phyloP scores from a whole-genome alignment of 805 yeast genomes.

The Ogataea degrootiae region DNA sequence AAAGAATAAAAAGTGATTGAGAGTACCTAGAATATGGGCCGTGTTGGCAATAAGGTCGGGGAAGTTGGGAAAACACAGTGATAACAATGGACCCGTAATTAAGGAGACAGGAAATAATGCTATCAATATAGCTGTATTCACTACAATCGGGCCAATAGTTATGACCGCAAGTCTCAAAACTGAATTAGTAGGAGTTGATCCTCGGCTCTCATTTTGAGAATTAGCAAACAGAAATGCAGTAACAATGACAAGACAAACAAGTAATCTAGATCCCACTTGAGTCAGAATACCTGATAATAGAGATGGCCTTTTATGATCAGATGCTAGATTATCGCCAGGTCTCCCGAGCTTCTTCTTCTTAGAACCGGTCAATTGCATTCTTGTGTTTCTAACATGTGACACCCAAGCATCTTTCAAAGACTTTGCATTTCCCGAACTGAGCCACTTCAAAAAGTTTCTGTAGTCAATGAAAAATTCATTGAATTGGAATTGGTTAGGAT shows the following conservation, averaged over 20 bases:
- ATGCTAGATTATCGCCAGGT: conserved; percentile 34
- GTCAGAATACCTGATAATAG: conserved; percentile 37
- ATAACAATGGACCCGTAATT: conserved; percentile 44
- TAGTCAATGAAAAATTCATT: conserved; percentile 69
- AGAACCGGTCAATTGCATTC: conserved; percentile 55
- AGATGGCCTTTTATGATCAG: conserved; percentile 48
- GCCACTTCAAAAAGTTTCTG: conserved; percentile 46
- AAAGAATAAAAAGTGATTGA: conserved; percentile 51
- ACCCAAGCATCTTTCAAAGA: conserved; percentile 37
- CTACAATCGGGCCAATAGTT: conserved; percentile 42
- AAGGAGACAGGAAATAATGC: conserved; percentile 41
- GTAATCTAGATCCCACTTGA: conserved; percentile 35
- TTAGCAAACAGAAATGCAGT: conserved; percentile 51
- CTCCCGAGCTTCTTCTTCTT: conserved; percentile 38
- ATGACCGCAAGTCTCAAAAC: conserved; percentile 40
- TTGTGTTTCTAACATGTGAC: conserved; percentile 41
- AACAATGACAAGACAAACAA: conserved; percentile 31
- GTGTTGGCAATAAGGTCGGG: conserved; percentile 52
- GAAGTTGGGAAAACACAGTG: conserved; percentile 38
- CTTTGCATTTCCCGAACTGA: conserved; percentile 47
- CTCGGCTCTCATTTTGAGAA: conserved; percentile 43
- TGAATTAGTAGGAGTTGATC: conserved; percentile 33
- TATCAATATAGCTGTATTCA: conserved; percentile 39
- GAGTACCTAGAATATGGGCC: conserved; percentile 50
- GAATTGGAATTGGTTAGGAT: conserved; percentile 73